phyloP scores from a whole-genome alignment of 768 basidiomycete species.

The Auricularia sp. region DNA sequence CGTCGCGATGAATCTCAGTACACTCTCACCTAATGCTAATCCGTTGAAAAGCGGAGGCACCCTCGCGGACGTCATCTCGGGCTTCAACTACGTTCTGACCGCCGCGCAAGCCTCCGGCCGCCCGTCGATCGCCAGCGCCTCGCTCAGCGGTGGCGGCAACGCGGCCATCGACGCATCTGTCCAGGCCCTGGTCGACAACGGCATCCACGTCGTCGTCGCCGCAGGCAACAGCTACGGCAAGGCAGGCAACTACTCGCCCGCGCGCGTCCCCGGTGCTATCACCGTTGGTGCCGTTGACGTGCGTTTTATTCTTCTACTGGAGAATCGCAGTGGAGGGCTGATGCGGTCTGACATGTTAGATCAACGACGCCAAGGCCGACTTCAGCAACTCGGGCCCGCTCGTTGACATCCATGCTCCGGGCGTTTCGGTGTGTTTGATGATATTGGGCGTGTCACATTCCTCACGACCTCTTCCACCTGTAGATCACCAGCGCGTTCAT shows the following conservation, averaged over 20 bases:
- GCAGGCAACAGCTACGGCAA: slow-evolving; percentile 12
- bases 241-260: slow-evolving; percentile 9
- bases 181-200: slow-evolving; percentile 6
- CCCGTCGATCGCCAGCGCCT: slow-evolving; percentile 8
- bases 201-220: slow-evolving; percentile 11
- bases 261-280: slow-evolving; percentile 10
- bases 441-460: too few relatives aligned
- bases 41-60: slow-evolving; percentile 1
- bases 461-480: too few relatives aligned
- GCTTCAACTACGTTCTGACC: slow-evolving; percentile 9
- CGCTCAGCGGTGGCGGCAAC: slow-evolving; percentile 6
- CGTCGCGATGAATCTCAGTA: neutral
- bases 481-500: slow-evolving; percentile 9
- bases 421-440: neutral
- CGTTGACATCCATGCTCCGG: slow-evolving; percentile 5
- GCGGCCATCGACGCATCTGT: slow-evolving; percentile 10
- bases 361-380: slow-evolving; percentile 4
- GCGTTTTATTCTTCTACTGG: too few relatives aligned
- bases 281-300: slow-evolving; percentile 13
- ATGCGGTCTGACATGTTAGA: neutral
- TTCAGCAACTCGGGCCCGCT: slow-evolving; percentile 13
- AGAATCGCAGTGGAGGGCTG: too few relatives aligned
- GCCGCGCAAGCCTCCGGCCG: slow-evolving; percentile 1
- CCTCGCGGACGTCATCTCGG: slow-evolving; percentile 8
- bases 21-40: neutral